phyloP scores from a whole-genome alignment of 148 eudicot species.

The Rhododendron molle region DNA sequence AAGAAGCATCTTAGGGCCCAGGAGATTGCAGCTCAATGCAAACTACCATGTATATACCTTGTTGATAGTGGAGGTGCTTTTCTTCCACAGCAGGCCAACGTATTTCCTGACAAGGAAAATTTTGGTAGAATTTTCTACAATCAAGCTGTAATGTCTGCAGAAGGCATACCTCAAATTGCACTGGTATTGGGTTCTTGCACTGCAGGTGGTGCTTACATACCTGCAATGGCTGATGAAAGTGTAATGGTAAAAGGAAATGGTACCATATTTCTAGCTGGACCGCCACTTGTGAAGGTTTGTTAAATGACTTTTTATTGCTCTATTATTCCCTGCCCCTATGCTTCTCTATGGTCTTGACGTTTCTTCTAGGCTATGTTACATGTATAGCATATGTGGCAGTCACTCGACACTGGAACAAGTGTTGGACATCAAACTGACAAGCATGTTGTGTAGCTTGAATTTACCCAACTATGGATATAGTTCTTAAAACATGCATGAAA shows the following conservation, averaged over 20 bases:
- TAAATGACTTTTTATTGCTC: slow-evolving; percentile 5
- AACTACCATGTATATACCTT: slow-evolving; percentile 89
- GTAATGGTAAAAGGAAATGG: slow-evolving; percentile 99
- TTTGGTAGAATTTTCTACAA: slow-evolving; percentile 95
- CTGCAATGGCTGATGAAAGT: slow-evolving; percentile 99
- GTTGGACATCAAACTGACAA: background rate
- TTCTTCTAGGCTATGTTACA: background rate
- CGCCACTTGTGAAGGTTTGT: slow-evolving; percentile 98
- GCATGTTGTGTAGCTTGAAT: background rate
- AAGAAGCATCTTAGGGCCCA: slow-evolving; percentile 97
- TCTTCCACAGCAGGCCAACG: slow-evolving; percentile 95
- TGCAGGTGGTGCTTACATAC: slow-evolving; percentile 98
- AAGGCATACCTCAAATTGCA: slow-evolving; percentile 95
- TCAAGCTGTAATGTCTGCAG: slow-evolving; percentile 89
- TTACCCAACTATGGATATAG: background rate
- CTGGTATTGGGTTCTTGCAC: slow-evolving; percentile 96
- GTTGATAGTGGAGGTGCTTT: slow-evolving; percentile 99
- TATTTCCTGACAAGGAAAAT: slow-evolving; percentile 96
- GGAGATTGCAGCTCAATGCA: slow-evolving; percentile 90
- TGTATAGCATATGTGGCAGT: background rate
- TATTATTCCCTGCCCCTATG: background rate
- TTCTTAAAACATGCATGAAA: background rate
- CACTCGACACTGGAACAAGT: background rate
- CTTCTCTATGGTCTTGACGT: background rate
- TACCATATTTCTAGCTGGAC: slow-evolving; percentile 97